Percentiles rank a stretch among this genome's conserved stretches.
These are phyloP conservation scores for Cyclostephanos invisitatus DNA, from an alignment of 108 stramenopile species.

Conservation along the genomic window DNA sequence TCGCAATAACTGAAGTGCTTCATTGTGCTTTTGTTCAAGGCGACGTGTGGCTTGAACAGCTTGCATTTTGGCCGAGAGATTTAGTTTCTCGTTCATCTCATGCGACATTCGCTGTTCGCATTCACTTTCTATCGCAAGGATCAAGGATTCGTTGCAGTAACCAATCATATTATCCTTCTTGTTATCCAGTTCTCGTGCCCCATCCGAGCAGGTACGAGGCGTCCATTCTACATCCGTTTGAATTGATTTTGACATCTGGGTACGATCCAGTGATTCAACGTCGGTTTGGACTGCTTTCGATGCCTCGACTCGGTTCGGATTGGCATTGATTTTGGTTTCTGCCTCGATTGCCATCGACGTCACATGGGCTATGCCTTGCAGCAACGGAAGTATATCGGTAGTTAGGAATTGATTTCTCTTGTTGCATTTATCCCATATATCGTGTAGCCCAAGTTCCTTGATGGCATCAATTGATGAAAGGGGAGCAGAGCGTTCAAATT, in stretches of 20 bases:
- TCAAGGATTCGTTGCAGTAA: conserved; percentile 19
- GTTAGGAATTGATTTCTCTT: background rate
- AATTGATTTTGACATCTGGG: conserved; percentile 2
- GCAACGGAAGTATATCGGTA: background rate
- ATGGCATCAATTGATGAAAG: conserved; percentile 19
- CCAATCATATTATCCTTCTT: background rate
- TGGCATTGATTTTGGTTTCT: background rate
- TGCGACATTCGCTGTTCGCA: conserved; percentile 26
- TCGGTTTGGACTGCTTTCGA: background rate
- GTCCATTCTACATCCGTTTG: conserved; percentile 16
- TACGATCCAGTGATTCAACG: background rate
- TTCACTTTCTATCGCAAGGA: conserved; percentile 33
- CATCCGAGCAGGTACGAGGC: background rate
- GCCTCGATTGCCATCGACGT: background rate
- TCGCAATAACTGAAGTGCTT: conserved; percentile 15
- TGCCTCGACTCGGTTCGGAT: background rate
- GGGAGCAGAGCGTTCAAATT: conserved; percentile 10
- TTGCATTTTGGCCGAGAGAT: conserved; percentile 43
- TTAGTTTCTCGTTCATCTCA: conserved; percentile 43
- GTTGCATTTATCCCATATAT: conserved; percentile 18
- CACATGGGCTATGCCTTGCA: conserved; percentile 3
- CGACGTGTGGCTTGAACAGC: conserved; percentile 24
- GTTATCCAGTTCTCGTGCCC: background rate
- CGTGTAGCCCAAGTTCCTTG: conserved; percentile 22
- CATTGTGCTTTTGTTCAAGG: conserved; percentile 31